These are phyloP conservation scores for Lolium perenne DNA, from an alignment of 176 grass and related monocot genomes.

Conservation along the genomic window DNA sequence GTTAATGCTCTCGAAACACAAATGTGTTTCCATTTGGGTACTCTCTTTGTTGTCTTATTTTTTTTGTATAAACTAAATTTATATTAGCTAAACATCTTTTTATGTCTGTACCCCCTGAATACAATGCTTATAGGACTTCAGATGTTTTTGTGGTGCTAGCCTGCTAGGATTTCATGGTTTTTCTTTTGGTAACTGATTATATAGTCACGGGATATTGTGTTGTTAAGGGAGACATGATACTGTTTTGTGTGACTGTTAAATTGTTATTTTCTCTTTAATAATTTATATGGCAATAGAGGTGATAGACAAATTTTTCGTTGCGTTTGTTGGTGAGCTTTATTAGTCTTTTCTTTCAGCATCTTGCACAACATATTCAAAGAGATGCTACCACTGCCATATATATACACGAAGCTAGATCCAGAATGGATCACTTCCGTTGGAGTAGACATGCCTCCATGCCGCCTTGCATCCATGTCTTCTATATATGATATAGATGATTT, in stretches of 20 bases:
- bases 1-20: neutral
- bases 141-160: constrained; percentile 11
- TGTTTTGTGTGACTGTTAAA: neutral
- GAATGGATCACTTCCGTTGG: too few species aligned
- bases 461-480: too few species aligned
- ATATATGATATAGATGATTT: too few species aligned
- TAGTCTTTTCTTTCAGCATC: constrained; percentile 45
- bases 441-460: too few species aligned
- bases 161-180: neutral
- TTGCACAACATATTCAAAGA: constrained; percentile 58
- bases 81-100: neutral
- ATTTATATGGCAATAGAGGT: neutral
- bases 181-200: neutral
- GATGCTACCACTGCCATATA: constrained; percentile 41
- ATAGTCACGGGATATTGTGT: neutral
- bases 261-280: neutral
- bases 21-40: neutral
- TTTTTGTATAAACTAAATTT: neutral
- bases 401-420: too few species aligned
- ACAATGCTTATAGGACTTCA: neutral
- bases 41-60: too few species aligned
- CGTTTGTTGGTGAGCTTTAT: constrained; percentile 29
- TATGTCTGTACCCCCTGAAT: too few species aligned
- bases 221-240: too few species aligned
- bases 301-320: neutral